These are phyloP conservation scores for Pneumocystis murina DNA, from an alignment of 1,139 yeast species.

Conservation along the genomic window DNA sequence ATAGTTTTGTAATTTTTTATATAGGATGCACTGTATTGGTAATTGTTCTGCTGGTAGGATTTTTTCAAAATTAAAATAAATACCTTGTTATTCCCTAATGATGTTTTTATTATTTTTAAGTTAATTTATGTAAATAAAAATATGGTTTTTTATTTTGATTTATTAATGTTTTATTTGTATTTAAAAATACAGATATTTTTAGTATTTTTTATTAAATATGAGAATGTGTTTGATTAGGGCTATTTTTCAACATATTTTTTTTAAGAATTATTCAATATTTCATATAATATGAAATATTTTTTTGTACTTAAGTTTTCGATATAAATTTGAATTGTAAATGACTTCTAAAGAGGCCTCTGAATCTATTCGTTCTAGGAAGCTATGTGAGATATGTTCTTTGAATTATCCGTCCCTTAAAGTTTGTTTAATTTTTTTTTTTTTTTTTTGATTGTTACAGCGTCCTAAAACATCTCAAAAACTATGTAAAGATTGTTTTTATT, in stretches of 20 bases:
- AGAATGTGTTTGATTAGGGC: neutral
- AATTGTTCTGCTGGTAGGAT: neutral
- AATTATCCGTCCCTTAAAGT: constrained; percentile 4
- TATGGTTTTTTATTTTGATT: neutral
- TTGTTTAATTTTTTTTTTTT: constrained; percentile 2
- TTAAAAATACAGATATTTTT: neutral
- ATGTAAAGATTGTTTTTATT: constrained; percentile 83
- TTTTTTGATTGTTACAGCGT: constrained; percentile 37
- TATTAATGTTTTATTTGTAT: neutral
- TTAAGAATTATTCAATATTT: neutral
- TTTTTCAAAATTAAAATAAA: neutral
- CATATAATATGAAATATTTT: neutral
- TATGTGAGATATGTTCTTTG: constrained; percentile 5
- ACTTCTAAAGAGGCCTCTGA: neutral
- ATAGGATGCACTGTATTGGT: neutral
- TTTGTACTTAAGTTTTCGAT: neutral
- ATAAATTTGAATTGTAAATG: neutral
- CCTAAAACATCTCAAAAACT: constrained; percentile 84
- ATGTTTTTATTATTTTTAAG: neutral
- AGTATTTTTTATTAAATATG: neutral
- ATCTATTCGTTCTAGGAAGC: constrained; percentile 5
- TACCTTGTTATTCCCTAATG: neutral
- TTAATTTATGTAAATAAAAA: neutral
- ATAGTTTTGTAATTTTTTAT: neutral
- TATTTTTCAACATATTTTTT: neutral